Base-by-base conservation (phyloP, 2,329 filamentous ascomycete genomes). In the Trichoderma semiorbis region DNA sequence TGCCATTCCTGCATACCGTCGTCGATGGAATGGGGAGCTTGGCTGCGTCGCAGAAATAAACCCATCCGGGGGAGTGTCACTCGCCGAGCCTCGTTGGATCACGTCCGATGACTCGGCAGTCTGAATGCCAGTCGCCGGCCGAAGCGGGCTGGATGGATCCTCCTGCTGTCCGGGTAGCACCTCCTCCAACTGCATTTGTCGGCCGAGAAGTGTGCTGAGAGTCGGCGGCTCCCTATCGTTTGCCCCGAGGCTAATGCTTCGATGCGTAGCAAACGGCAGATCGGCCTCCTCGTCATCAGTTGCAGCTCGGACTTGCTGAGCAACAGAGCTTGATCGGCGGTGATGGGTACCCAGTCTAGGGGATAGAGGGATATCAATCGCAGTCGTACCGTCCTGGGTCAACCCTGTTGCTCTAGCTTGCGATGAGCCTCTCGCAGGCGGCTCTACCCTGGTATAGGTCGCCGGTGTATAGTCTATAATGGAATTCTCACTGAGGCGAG, bases 401-500 rank as follows among this genome's bases (percentile, higher is more conserved):
- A 82, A 70, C 14, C 79, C 79, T 18, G 80, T 74, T 2, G 78
- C 74, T 16, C 78, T 75, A 5, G 74, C 74, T 26, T 76, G 75
- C 39, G 75, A 76, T 10, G 74, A 72, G 24, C 76, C 78, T 12
- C 75, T 75, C 39, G 77, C 75, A 18, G 80, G 77, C 8, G 81
- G 79, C 28, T 78, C 75, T 21, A 77, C 76, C 21, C 80, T 75
- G n/a, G 78, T 77, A 26, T 72, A 72, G 26, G 77, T 75, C 2
- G 77, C 75, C 2, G 76, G 74, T 24, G 77, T 74, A 60, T 82
- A 80, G 68, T 82, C 80, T 47, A 81, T 81, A 36, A 96, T 93
- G 66, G 93, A 96, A 78, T 97, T 95, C 74, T 96, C 94, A 78
- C 94, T 97, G 26, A 99, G 84, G n/a, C 96, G 89, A 8, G 95